Percentiles rank a stretch among this genome's conserved stretches.
These are phyloP conservation scores for Pseudogymnoascus verrucosus DNA, from an alignment of 2,329 filamentous ascomycete species.

Conservation along the genomic window DNA sequence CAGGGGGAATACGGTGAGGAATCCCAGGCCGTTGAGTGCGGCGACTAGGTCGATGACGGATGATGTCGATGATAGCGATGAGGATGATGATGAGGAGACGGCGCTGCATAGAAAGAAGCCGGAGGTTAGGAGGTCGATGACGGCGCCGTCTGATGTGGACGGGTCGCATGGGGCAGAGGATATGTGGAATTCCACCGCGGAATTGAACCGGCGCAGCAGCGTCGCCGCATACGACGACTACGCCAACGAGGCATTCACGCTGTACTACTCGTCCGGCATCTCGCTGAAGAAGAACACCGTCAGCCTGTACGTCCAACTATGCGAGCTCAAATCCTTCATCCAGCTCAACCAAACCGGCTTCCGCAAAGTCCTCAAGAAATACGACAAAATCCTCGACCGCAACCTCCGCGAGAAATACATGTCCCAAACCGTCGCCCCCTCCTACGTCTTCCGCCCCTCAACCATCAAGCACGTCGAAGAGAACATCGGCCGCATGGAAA, in stretches of 20 bases:
- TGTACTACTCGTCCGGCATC: constrained; percentile 63
- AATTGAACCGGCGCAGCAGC: constrained; percentile 53
- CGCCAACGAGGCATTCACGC: constrained; percentile 63
- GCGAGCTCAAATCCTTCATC: constrained; percentile 90
- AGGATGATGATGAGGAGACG: constrained; percentile 55
- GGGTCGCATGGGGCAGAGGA: constrained; percentile 35
- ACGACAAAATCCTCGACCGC: constrained; percentile 88
- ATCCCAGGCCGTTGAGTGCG: constrained; percentile 38
- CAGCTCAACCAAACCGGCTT: constrained; percentile 97
- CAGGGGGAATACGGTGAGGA: constrained; percentile 34
- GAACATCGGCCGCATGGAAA: constrained; percentile 67
- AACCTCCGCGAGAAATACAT: constrained; percentile 73
- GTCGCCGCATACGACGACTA: constrained; percentile 63
- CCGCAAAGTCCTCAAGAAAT: constrained; percentile 94
- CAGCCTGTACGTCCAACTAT: constrained; percentile 81
- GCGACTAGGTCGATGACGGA: constrained; percentile 44
- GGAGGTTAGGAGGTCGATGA: constrained; percentile 27
- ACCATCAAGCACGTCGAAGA: constrained; percentile 65
- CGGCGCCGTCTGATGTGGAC: constrained; percentile 20
- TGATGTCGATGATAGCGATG: constrained; percentile 55
- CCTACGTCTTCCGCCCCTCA: constrained; percentile 70
- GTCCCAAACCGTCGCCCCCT: constrained; percentile 61
- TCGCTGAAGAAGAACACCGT: constrained; percentile 89
- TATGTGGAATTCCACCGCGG: constrained; percentile 54
- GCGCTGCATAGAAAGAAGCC: constrained; percentile 28